Conservation (phyloP, 257 asterid genomes). For the Verbascum thapsus region DNA sequence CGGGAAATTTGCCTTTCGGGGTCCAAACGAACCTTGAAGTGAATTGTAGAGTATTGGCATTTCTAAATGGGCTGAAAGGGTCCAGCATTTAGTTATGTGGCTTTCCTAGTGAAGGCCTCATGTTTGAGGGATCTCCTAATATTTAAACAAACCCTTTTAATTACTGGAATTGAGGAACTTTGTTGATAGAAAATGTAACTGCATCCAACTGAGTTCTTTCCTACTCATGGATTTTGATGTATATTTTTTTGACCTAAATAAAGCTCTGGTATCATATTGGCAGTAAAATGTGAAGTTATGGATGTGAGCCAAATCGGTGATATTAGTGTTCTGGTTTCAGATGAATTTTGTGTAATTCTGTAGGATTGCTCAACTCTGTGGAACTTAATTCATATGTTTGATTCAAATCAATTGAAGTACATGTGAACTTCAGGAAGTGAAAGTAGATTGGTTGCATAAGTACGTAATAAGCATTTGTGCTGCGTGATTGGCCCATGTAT, state of each 20-base stretch:
- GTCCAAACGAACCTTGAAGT: not conserved
- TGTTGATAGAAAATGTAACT: not conserved
- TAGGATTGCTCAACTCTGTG: slow-evolving; percentile 1
- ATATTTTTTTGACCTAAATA: not conserved
- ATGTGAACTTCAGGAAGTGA: not conserved
- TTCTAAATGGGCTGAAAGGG: not conserved
- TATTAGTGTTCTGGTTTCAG: slow-evolving; percentile 1
- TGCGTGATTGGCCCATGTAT: slow-evolving; percentile 10
- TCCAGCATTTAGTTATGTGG: too few species aligned
- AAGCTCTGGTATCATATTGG: slow-evolving; percentile 14
- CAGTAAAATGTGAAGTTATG: not conserved
- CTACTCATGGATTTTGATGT: not conserved
- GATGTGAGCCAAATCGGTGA: slow-evolving; percentile 2
- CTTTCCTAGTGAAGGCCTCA: too few species aligned
- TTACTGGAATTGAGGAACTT: too few species aligned
- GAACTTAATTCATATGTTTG: slow-evolving; percentile 14
- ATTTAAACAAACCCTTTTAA: too few species aligned
- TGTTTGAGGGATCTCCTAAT: too few species aligned
- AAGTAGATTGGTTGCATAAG: slow-evolving; percentile 12
- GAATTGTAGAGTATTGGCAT: slow-evolving; percentile 5
- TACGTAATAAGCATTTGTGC: slow-evolving; percentile 14
- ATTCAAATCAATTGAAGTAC: slow-evolving; percentile 8
- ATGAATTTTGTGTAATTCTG: not conserved
- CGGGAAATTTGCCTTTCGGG: not conserved
- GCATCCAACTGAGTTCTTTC: not conserved